Percentiles rank a stretch among this genome's conserved stretches.
phyloP scores from a whole-genome alignment of 2,329 filamentous ascomycete species.

The Penicillium sp. region DNA sequence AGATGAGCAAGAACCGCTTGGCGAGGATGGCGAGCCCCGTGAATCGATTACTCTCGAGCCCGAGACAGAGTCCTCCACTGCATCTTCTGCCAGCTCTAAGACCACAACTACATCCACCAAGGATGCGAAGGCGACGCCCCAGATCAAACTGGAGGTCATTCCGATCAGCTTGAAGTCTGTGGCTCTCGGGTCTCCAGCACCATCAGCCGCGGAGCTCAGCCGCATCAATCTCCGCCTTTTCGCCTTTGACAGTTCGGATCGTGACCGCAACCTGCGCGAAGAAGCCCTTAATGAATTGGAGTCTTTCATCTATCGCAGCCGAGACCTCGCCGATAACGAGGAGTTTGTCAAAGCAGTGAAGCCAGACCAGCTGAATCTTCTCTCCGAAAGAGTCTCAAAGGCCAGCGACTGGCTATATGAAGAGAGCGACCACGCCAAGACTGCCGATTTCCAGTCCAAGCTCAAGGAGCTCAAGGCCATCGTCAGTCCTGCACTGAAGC shows the following conservation, averaged over 20 bases:
- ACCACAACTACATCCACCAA: slow-evolving; percentile 52
- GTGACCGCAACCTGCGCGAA: slow-evolving; percentile 71
- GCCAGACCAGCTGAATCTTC: slow-evolving; percentile 61
- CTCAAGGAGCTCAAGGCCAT: slow-evolving; percentile 75
- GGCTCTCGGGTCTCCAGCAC: slow-evolving; percentile 45
- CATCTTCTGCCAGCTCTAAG: slow-evolving; percentile 46
- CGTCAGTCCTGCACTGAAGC: slow-evolving; percentile 71
- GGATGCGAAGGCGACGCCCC: slow-evolving; percentile 40
- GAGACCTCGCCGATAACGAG: slow-evolving; percentile 77
- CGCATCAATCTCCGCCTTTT: slow-evolving; percentile 69
- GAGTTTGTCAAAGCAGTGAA: slow-evolving; percentile 72
- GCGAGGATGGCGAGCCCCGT: slow-evolving; percentile 57
- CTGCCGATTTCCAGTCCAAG: slow-evolving; percentile 71
- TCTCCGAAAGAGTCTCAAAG: slow-evolving; percentile 66
- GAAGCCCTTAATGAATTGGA: slow-evolving; percentile 93
- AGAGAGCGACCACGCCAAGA: slow-evolving; percentile 73
- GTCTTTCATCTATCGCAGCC: slow-evolving; percentile 82
- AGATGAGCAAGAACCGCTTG: slow-evolving; percentile 71
- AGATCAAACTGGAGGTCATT: slow-evolving; percentile 54
- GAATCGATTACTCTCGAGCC: slow-evolving; percentile 49
- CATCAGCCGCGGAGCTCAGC: slow-evolving; percentile 39
- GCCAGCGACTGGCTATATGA: slow-evolving; percentile 89
- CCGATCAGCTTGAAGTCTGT: slow-evolving; percentile 51
- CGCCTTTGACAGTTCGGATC: slow-evolving; percentile 84
- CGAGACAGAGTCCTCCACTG: slow-evolving; percentile 48